phyloP scores from a whole-genome alignment of 176 grass and related monocot species.

The Oryza coarctata region DNA sequence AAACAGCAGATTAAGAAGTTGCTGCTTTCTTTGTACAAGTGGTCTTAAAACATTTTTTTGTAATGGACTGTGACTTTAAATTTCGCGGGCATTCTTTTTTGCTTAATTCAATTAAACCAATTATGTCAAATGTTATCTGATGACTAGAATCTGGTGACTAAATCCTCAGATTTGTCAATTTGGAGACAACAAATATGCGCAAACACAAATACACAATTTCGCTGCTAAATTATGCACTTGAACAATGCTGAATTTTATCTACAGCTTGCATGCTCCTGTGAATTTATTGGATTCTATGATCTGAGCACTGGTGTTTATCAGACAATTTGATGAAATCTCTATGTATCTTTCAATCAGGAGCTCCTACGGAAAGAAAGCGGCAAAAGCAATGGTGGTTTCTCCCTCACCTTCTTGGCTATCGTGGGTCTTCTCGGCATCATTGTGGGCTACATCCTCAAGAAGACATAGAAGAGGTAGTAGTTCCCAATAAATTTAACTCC shows the following conservation, averaged over 20 bases:
- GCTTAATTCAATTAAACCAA: background rate
- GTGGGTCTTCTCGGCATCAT: slow-evolving; percentile 73
- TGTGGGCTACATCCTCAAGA: slow-evolving; percentile 80
- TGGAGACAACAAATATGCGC: background rate
- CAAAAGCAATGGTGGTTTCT: slow-evolving; percentile 56
- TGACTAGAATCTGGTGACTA: background rate
- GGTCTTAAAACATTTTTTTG: background rate
- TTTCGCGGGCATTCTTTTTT: background rate
- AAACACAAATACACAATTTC: background rate
- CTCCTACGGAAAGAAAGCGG: slow-evolving; percentile 72
- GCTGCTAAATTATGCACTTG: background rate
- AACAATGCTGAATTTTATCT: background rate
- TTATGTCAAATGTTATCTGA: background rate
- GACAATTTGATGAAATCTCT: background rate
- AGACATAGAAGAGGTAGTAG: slow-evolving; percentile 51
- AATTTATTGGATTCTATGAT: background rate
- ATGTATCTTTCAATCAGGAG: slow-evolving; percentile 48
- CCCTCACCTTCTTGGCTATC: slow-evolving; percentile 71
- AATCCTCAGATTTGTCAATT: background rate
- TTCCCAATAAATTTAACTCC: slow-evolving; percentile 23
- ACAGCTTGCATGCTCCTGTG: background rate
- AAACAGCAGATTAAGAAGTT: background rate
- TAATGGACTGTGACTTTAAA: background rate
- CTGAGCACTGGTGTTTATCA: background rate
- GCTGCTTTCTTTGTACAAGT: background rate